These are phyloP conservation scores for Eucalyptus cloeziana DNA, from an alignment of 345 rosid species.

Conservation along the genomic window DNA sequence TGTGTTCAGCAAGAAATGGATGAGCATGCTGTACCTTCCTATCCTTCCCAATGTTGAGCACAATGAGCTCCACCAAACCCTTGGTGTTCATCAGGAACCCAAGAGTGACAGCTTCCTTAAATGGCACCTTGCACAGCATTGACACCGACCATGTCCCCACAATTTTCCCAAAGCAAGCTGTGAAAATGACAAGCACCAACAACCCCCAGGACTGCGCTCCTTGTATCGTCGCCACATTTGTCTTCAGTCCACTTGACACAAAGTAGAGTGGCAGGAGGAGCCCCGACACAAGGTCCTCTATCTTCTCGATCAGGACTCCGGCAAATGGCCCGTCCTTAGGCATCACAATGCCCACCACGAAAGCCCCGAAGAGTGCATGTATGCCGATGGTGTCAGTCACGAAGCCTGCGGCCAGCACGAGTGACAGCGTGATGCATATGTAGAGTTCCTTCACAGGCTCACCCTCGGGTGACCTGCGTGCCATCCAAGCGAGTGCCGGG, in stretches of 20 bases:
- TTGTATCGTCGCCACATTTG: conserved; percentile 22
- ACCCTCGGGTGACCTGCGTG: conserved; percentile 23
- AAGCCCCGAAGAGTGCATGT: conserved; percentile 37
- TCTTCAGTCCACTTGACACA: conserved; percentile 28
- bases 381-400: conserved; percentile 31
- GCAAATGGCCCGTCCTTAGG: conserved; percentile 38
- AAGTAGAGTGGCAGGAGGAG: conserved; percentile 31
- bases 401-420: conserved; percentile 19
- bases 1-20: neutral
- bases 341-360: conserved; percentile 23
- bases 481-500: conserved; percentile 11
- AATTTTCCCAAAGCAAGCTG: conserved; percentile 32
- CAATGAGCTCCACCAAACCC: conserved; percentile 38
- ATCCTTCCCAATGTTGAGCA: conserved; percentile 38
- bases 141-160: conserved; percentile 12
- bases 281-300: conserved; percentile 32
- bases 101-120: conserved; percentile 14
- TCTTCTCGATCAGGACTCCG: conserved; percentile 23
- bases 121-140: conserved; percentile 4
- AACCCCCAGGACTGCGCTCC: conserved; percentile 32
- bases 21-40: conserved; percentile 6
- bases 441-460: conserved; percentile 35
- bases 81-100: conserved; percentile 43
- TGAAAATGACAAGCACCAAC: conserved; percentile 20
- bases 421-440: conserved; percentile 16